A percentile compares a stretch with the other conserved stretches of the same genome.
Conservation (phyloP, 2,329 filamentous ascomycete species). For the Colletotrichum plurivorum region DNA sequence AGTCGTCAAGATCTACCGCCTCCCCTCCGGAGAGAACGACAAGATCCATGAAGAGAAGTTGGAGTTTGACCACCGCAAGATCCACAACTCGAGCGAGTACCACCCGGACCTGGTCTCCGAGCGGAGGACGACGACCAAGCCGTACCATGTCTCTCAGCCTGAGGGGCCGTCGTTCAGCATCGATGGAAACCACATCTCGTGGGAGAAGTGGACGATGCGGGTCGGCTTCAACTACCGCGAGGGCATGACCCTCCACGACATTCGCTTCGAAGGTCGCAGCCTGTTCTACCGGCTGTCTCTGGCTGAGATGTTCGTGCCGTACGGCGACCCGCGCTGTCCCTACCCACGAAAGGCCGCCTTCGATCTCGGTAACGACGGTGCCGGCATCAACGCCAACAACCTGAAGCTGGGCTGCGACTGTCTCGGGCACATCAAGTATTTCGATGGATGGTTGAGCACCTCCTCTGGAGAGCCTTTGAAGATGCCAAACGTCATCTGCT, state of each 20-base stretch:
- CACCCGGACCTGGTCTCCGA: slow-evolving; percentile 47
- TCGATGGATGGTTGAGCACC: slow-evolving; percentile 52
- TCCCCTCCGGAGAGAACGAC: slow-evolving; percentile 58
- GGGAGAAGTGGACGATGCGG: slow-evolving; percentile 78
- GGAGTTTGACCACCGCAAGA: slow-evolving; percentile 57
- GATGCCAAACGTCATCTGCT: slow-evolving; percentile 53
- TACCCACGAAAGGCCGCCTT: slow-evolving; percentile 79
- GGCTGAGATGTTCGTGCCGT: slow-evolving; percentile 80
- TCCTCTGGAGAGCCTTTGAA: slow-evolving; percentile 48
- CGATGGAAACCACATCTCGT: slow-evolving; percentile 60
- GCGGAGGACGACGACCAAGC: slow-evolving; percentile 50
- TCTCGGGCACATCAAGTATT: slow-evolving; percentile 71
- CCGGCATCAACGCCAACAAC: slow-evolving; percentile 76
- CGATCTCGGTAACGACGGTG: slow-evolving; percentile 77
- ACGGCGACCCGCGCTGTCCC: slow-evolving; percentile 74
- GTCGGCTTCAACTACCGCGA: slow-evolving; percentile 80
- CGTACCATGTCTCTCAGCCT: slow-evolving; percentile 55
- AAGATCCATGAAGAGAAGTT: slow-evolving; percentile 49
- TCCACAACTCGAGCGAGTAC: slow-evolving; percentile 54
- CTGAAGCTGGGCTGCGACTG: slow-evolving; percentile 77
- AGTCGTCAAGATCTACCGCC: slow-evolving; percentile 64
- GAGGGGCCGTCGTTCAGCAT: slow-evolving; percentile 58
- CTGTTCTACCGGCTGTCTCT: slow-evolving; percentile 78
- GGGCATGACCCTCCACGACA: slow-evolving; percentile 77
- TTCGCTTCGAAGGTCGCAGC: slow-evolving; percentile 75